These are phyloP conservation scores for Wallacemonas sp. DNA, from an alignment of 208 protist genomes.

Conservation along the genomic window DNA sequence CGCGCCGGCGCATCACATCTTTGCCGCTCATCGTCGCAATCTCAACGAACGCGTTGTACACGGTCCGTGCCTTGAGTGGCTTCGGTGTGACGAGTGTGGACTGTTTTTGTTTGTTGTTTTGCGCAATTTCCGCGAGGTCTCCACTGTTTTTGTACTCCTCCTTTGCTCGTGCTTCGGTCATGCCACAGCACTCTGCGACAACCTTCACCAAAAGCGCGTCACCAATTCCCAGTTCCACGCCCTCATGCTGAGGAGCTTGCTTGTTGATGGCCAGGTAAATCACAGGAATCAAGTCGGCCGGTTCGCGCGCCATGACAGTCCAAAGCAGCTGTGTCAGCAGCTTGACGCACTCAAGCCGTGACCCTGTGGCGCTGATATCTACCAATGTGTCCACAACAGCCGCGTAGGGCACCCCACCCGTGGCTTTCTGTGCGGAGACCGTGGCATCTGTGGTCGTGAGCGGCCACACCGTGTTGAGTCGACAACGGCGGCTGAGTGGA, in stretches of 20 bases:
- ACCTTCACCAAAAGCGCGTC: constrained; percentile 96
- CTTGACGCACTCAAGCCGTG: constrained; percentile 87
- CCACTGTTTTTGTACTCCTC: constrained; percentile 88
- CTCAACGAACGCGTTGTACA: constrained; percentile 88
- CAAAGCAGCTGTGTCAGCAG: constrained; percentile 86
- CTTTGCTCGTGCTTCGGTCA: constrained; percentile 81
- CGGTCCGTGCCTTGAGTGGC: constrained; percentile 86
- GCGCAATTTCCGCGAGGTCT: constrained; percentile 96
- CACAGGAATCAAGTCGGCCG: constrained; percentile 83
- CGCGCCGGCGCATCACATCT: constrained; percentile 86
- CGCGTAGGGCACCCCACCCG: constrained; percentile 59
- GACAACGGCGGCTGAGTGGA: constrained; percentile 16
- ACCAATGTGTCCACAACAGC: constrained; percentile 74
- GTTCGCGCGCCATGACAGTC: constrained; percentile 80
- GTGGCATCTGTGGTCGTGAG: constrained; percentile 4
- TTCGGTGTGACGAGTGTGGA: constrained; percentile 90
- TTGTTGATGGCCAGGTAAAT: constrained; percentile 97
- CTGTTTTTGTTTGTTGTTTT: constrained; percentile 84
- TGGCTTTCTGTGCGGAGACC: neutral
- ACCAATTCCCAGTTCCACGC: constrained; percentile 98
- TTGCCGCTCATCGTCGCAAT: constrained; percentile 94
- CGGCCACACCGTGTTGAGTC: constrained; percentile 46
- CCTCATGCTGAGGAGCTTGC: constrained; percentile 95
- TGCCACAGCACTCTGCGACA: constrained; percentile 94
- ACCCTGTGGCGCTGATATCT: constrained; percentile 83